A percentile compares a stretch with the other conserved stretches of the same genome.
Evolutionary conservation across 345 rosid species (phyloP).

Genomic region (Hibiscus trionum): DNA sequence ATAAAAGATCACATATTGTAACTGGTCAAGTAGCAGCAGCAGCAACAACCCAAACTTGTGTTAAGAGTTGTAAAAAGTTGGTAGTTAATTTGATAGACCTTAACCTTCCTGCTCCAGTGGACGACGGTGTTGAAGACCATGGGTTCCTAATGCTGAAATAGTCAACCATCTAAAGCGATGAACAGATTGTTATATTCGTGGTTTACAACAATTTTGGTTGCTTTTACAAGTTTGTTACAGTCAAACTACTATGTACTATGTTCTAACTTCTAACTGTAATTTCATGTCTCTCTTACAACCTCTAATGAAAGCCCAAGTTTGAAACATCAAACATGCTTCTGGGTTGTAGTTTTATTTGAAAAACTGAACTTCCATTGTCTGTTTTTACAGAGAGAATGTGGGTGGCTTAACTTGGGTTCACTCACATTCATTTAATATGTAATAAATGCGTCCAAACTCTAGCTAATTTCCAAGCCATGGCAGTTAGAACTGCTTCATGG

Average conservation of each 20-base stretch:
- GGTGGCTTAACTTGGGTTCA: not conserved
- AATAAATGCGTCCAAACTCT: constrained; percentile 7
- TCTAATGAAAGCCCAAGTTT: constrained; percentile 11
- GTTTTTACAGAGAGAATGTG: not conserved
- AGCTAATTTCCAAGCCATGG: not conserved
- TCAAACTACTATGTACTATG: constrained; percentile 28
- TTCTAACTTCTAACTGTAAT: constrained; percentile 29
- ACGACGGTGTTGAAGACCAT: constrained; percentile 30
- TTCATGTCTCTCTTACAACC: constrained; percentile 1
- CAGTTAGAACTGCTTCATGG: not conserved
- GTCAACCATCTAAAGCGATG: not conserved
- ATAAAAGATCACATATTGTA: constrained; percentile 75
- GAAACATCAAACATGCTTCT: not conserved
- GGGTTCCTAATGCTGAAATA: constrained; percentile 51
- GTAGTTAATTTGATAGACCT: constrained; percentile 64
- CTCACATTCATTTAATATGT: not conserved
- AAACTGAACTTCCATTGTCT: not conserved
- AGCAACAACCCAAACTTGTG: constrained; percentile 18
- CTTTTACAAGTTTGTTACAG: constrained; percentile 25
- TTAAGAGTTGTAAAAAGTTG: constrained; percentile 18
- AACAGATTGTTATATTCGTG: not conserved
- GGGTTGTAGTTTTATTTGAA: not conserved
- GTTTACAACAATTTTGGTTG: constrained; percentile 29
- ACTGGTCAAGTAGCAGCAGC: constrained; percentile 11
- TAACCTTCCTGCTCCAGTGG: constrained; percentile 79